phyloP scores from a whole-genome alignment of 768 basidiomycete species.

The Phylloporus scabripes region DNA sequence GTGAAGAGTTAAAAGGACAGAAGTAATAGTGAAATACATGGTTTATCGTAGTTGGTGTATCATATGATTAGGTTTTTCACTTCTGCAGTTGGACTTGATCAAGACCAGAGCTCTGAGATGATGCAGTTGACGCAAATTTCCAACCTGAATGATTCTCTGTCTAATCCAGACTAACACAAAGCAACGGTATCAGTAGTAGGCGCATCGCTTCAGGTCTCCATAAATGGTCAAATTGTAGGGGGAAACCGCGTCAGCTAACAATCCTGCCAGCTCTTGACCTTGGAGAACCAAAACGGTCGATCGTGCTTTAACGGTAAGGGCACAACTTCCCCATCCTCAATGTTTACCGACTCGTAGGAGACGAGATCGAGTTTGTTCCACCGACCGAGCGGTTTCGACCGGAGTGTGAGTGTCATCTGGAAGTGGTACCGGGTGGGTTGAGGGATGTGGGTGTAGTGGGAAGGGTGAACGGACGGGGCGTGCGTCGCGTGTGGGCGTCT shows the following conservation, averaged over 20 bases:
- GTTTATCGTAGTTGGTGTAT: slow-evolving; percentile 26
- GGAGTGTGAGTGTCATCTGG: slow-evolving; percentile 64
- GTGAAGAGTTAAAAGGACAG: slow-evolving; percentile 23
- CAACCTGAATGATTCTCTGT: background rate
- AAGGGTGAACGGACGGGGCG: slow-evolving; percentile 2
- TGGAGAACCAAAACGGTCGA: slow-evolving; percentile 92
- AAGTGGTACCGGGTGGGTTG: slow-evolving; percentile 53
- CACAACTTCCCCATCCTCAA: slow-evolving; percentile 67
- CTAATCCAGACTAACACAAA: background rate
- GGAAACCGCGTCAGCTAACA: slow-evolving; percentile 7
- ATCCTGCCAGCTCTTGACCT: slow-evolving; percentile 62
- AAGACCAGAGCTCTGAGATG: background rate
- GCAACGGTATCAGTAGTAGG: background rate
- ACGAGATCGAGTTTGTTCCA: slow-evolving; percentile 79
- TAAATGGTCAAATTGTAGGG: background rate
- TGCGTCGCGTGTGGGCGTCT: slow-evolving; percentile 9
- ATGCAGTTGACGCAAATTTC: background rate
- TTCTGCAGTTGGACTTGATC: background rate
- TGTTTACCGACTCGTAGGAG: slow-evolving; percentile 68
- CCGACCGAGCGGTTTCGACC: slow-evolving; percentile 68
- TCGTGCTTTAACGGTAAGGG: slow-evolving; percentile 76
- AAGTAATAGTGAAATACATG: slow-evolving; percentile 29
- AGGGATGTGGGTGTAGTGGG: slow-evolving; percentile 4
- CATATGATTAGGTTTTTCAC: slow-evolving; percentile 18
- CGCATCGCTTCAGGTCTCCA: background rate